Base-by-base conservation (phyloP, 2,329 filamentous ascomycete species). In the Byssochlamys sp. region DNA sequence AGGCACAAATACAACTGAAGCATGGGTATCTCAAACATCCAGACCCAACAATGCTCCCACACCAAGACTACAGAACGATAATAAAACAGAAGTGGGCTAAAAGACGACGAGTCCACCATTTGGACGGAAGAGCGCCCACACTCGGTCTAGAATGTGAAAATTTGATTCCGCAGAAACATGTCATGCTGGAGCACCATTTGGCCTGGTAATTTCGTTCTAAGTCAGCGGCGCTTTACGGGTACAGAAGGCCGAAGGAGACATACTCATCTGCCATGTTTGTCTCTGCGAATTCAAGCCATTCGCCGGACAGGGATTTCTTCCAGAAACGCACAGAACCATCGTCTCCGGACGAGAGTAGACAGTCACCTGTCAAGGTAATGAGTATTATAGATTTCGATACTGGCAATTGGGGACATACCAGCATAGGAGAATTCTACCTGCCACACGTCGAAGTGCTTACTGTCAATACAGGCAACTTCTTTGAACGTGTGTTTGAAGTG, bases 281-380 rank as follows among this genome's bases (percentile, higher is more conserved):
- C 61, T 76, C 74, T 12, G 74, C 74, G 58, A 71, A 76, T 58
- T 76, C 74, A 14, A 76, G 69, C 74, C 74, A 76, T 62, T 75
- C 71, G n/a, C 73, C 73, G 5, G 72, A 71, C 53, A 75, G 59
- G 7, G 73, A 67, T 53, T 72, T 73, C 60, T 76, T 76, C 74
- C 74, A 76, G 57, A 76, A 76, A 53, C 74, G 70, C 52, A 74
- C 71, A 51, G 62, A 61, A 4, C 74, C 74, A 60, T 76, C 74
- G 51, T 76, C 74, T 2, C 74, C 74, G 3, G 73, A 74, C 11
- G 73, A 74, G 29, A 76, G 74, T 12, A 76, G 68, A 48, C 72
- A 75, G 55, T 76, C 74, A 52, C 74, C 74, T 76, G 53, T 54
- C n/a, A 29, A 39, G 29, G 9, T 25, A 31, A 33, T 54, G 53